Conservation (phyloP, 768 basidiomycete species). For the Trametes cingulata region DNA sequence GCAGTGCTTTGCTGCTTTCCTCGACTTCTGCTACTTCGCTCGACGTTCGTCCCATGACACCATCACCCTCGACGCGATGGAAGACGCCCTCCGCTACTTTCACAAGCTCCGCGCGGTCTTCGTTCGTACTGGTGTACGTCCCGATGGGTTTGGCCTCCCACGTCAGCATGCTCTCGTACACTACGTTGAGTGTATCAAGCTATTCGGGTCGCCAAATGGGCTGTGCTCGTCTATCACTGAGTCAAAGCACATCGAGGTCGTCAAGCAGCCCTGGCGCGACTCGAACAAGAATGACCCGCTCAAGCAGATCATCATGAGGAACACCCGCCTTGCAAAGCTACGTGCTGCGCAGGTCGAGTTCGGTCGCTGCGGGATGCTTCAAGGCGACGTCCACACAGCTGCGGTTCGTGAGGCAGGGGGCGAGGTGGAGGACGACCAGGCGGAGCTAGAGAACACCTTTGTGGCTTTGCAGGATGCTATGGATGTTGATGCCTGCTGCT, state of each 20-base stretch:
- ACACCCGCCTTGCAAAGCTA: not conserved
- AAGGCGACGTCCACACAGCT: not conserved
- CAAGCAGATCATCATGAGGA: not conserved
- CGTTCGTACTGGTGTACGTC: slow-evolving; percentile 1
- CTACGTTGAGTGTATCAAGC: slow-evolving; percentile 22
- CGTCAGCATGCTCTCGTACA: slow-evolving; percentile 31
- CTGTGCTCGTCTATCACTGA: slow-evolving; percentile 22
- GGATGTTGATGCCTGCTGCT: no score
- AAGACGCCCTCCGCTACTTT: slow-evolving; percentile 11
- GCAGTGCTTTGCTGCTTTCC: slow-evolving; percentile 4
- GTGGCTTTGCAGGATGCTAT: no score
- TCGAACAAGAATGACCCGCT: not conserved
- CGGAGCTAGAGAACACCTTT: not conserved
- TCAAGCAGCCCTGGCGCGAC: not conserved
- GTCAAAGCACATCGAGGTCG: not conserved
- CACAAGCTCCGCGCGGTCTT: slow-evolving; percentile 16
- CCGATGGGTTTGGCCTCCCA: slow-evolving; percentile 20
- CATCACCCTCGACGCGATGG: not conserved
- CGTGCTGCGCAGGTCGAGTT: not conserved
- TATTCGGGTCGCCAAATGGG: slow-evolving; percentile 28
- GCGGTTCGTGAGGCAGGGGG: not conserved
- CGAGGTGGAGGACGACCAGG: not conserved
- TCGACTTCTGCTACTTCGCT: slow-evolving; percentile 24
- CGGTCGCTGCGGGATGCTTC: not conserved
- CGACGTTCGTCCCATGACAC: not conserved